Percentiles rank a stretch among this genome's conserved stretches.
phyloP scores from a whole-genome alignment of 345 rosid genomes.

The Eucalyptus brandiana region DNA sequence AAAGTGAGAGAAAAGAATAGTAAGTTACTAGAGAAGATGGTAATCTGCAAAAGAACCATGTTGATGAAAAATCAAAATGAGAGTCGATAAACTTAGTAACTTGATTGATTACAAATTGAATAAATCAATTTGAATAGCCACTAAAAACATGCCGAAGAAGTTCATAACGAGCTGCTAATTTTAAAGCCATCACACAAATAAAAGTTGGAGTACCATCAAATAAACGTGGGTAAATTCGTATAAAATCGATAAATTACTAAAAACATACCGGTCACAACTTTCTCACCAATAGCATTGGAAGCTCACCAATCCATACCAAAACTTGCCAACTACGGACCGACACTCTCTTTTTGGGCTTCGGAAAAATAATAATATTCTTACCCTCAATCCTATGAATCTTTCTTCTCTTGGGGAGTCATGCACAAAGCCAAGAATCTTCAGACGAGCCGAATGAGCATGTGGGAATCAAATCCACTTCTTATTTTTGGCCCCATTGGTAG shows the following conservation, averaged over 20 bases:
- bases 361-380: not conserved
- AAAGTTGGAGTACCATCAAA: not conserved
- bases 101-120: not conserved
- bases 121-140: not conserved
- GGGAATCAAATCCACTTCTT: not conserved
- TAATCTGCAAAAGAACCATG: not conserved
- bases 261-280: not conserved
- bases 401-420: not conserved
- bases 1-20: not conserved
- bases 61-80: not conserved
- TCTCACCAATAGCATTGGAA: not conserved
- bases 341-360: not conserved
- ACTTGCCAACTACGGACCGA: not conserved
- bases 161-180: not conserved
- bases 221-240: not conserved
- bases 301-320: not conserved
- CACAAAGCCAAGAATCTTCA: not conserved
- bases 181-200: not conserved
- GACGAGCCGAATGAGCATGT: not conserved
- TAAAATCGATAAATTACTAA: not conserved
- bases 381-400: not conserved
- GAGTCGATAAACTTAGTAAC: not conserved
- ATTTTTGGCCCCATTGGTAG: not conserved
- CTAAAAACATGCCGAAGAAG: not conserved
- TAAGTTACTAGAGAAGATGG: not conserved